Conservation (phyloP, 306 rosid genomes). For the Ormosia emarginata region DNA sequence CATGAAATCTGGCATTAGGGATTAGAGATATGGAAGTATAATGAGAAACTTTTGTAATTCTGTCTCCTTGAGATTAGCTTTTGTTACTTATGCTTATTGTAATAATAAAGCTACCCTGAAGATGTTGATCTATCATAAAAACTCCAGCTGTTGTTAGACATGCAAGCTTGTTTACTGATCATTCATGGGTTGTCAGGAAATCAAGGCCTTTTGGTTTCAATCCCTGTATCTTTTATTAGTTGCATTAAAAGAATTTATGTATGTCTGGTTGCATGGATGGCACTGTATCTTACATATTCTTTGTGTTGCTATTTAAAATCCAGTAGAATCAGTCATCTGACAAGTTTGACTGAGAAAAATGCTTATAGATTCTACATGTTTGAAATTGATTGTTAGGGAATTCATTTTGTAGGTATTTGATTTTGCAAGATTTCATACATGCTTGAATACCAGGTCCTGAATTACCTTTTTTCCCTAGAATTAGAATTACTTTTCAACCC, state of each 20-base stretch:
- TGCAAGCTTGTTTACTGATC: background rate
- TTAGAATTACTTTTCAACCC: too few species aligned
- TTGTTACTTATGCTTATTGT: slow-evolving; percentile 14
- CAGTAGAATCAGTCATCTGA: background rate
- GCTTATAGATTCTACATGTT: background rate
- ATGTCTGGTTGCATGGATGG: background rate
- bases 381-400: background rate
- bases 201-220: background rate
- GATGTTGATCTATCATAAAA: background rate
- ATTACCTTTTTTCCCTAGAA: too few species aligned
- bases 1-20: slow-evolving; percentile 17
- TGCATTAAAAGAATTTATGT: background rate
- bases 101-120: background rate
- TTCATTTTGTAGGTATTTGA: background rate
- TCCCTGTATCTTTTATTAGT: background rate
- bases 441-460: background rate
- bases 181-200: background rate
- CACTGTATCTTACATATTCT: background rate
- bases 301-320: background rate
- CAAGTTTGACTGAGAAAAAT: background rate
- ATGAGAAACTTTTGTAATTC: slow-evolving; percentile 11
- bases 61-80: slow-evolving; percentile 11
- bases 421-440: background rate
- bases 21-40: background rate
- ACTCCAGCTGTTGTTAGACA: background rate